phyloP scores from a whole-genome alignment of 2,329 filamentous ascomycete genomes.

The Celoporthe dispersa region DNA sequence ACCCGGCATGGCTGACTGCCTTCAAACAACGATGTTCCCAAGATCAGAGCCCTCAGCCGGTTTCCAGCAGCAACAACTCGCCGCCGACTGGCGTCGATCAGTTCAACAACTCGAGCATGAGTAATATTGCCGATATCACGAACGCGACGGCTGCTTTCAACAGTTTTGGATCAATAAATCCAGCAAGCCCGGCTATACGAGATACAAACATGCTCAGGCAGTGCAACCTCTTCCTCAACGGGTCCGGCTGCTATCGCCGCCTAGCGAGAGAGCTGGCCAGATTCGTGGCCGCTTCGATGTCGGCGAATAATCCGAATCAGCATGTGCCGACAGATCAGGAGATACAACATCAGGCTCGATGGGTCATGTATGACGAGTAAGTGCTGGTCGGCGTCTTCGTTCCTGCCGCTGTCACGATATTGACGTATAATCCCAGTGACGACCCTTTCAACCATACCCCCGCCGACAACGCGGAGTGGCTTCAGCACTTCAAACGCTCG shows the following conservation, averaged over 20 bases:
- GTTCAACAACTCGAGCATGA: background rate
- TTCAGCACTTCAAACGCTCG: conserved; percentile 65
- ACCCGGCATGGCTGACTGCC: conserved; percentile 54
- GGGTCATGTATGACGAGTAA: conserved; percentile 66
- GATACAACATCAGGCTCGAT: conserved; percentile 66
- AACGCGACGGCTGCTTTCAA: background rate
- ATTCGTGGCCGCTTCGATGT: conserved; percentile 58
- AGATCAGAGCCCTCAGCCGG: conserved; percentile 33
- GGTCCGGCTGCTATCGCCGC: conserved; percentile 64
- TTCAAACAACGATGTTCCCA: conserved; percentile 55
- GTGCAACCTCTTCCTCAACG: conserved; percentile 57
- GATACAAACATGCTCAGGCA: background rate
- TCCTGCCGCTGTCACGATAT: background rate
- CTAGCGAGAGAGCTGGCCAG: conserved; percentile 58
- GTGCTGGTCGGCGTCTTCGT: conserved; percentile 33
- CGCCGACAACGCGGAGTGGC: conserved; percentile 67
- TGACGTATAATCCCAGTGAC: conserved; percentile 46
- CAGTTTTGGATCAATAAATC: background rate
- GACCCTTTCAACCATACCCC: conserved; percentile 69
- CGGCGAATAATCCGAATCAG: conserved; percentile 62
- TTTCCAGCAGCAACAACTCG: conserved; percentile 24
- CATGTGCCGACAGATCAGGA: conserved; percentile 66
- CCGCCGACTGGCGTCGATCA: conserved; percentile 22
- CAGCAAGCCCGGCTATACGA: background rate
- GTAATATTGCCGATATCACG: background rate